phyloP scores from a whole-genome alignment of 2,329 filamentous ascomycete species.

The Penicillium sp. region DNA sequence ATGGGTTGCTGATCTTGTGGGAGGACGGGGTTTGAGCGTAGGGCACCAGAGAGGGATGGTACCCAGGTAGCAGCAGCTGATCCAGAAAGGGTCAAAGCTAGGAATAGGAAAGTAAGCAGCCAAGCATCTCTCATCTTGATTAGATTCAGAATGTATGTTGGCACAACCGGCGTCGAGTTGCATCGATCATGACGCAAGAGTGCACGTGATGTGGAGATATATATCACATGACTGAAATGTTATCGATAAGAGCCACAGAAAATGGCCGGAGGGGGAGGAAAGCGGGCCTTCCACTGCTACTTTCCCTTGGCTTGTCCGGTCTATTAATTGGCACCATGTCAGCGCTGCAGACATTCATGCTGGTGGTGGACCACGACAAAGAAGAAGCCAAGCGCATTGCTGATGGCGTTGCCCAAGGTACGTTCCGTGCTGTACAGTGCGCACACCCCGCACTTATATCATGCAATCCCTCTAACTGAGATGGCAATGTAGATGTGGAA shows the following conservation, averaged over 20 bases:
- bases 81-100: constrained; percentile 12
- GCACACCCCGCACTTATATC: constrained; percentile 6
- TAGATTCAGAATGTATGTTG: constrained; percentile 2
- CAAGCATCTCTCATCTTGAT: constrained; percentile 18
- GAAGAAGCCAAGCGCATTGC: constrained; percentile 48
- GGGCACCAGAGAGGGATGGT: constrained; percentile 3
- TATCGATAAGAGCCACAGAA: constrained; percentile 37
- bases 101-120: constrained; percentile 8
- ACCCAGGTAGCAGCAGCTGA: constrained; percentile 16
- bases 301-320: constrained; percentile 10
- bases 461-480: constrained; percentile 13
- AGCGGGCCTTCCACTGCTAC: background rate
- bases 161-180: background rate
- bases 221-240: constrained; percentile 26
- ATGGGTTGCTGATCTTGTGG: constrained; percentile 27
- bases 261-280: constrained; percentile 16
- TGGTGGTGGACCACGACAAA: constrained; percentile 48
- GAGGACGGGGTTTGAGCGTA: constrained; percentile 13
- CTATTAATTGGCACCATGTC: constrained; percentile 40
- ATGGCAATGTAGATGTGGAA: constrained; percentile 51
- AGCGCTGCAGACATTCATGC: constrained; percentile 49
- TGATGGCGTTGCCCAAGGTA: constrained; percentile 45
- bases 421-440: constrained; percentile 10
- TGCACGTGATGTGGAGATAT: constrained; percentile 22
- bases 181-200: constrained; percentile 22